A percentile compares a stretch with the other conserved stretches of the same genome.
These are phyloP conservation scores for Aquilaria agallochum DNA, from an alignment of 441 rosid genomes.

Conservation along the genomic window DNA sequence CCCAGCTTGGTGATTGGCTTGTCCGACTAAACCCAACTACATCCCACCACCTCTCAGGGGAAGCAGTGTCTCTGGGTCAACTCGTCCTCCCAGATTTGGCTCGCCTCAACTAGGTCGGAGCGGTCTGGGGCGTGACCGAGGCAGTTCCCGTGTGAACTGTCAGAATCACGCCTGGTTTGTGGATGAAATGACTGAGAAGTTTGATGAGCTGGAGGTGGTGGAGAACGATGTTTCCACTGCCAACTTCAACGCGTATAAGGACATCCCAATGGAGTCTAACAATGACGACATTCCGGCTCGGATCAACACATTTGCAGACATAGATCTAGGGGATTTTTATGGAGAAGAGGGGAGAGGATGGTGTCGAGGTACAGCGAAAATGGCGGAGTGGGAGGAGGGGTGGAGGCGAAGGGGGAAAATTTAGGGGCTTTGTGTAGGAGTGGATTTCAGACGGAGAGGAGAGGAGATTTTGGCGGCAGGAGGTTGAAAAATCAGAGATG, in stretches of 20 bases:
- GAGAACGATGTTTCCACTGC: constrained; percentile 2
- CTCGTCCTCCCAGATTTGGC: constrained; percentile 9
- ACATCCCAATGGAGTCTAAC: constrained; percentile 38
- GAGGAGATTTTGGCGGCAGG: too few species aligned
- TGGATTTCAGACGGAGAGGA: too few species aligned
- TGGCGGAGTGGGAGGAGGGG: too few species aligned
- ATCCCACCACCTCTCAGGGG: constrained; percentile 28
- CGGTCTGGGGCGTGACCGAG: constrained; percentile 9
- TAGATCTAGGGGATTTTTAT: constrained; percentile 31
- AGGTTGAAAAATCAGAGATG: too few species aligned
- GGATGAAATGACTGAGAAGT: constrained; percentile 13
- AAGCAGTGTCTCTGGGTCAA: neutral
- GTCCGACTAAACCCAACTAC: constrained; percentile 20
- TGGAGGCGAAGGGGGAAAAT: too few species aligned
- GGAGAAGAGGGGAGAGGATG: constrained; percentile 10
- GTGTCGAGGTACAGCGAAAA: too few species aligned
- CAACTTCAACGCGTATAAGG: constrained; percentile 47
- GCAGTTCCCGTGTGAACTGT: constrained; percentile 10
- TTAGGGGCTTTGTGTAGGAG: too few species aligned
- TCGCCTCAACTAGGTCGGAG: constrained; percentile 7
- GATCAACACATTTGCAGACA: constrained; percentile 30
- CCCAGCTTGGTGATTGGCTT: constrained; percentile 14
- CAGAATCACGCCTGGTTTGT: neutral
- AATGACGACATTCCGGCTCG: constrained; percentile 34
- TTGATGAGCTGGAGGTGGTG: constrained; percentile 26